Percentiles rank a stretch among this genome's conserved stretches.
These are phyloP conservation scores for Erigeron canadensis DNA, from an alignment of 129 eudicot species.

Conservation along the genomic window DNA sequence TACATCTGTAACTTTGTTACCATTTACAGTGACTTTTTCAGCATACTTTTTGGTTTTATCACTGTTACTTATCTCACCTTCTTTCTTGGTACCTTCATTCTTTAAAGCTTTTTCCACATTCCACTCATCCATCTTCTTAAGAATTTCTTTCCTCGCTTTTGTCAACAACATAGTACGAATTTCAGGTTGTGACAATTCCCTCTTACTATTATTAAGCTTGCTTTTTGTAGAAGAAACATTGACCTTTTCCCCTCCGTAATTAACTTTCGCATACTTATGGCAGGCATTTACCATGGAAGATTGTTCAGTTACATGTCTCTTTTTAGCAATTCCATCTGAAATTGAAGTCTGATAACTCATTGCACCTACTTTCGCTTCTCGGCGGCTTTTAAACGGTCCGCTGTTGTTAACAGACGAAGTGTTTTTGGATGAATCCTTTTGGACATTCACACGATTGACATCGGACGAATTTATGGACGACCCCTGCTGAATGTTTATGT, in stretches of 20 bases:
- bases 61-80: slow-evolving; percentile 11
- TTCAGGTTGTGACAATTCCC: slow-evolving; percentile 40
- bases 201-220: slow-evolving; percentile 19
- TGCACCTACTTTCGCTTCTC: slow-evolving; percentile 25
- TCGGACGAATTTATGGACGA: slow-evolving; percentile 13
- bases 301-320: slow-evolving; percentile 43
- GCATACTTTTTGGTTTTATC: not conserved
- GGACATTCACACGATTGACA: slow-evolving; percentile 17
- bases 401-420: slow-evolving; percentile 9
- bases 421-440: slow-evolving; percentile 19
- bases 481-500: slow-evolving; percentile 21
- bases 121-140: slow-evolving; percentile 43
- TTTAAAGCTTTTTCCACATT: slow-evolving; percentile 12
- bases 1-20: slow-evolving; percentile 20
- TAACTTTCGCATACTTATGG: slow-evolving; percentile 3
- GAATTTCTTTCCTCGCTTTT: slow-evolving; percentile 57
- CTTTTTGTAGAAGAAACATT: slow-evolving; percentile 6
- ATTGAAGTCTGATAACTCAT: slow-evolving; percentile 6
- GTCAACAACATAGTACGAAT: slow-evolving; percentile 44
- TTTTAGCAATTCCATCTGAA: slow-evolving; percentile 28
- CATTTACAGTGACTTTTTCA: slow-evolving; percentile 20
- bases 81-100: slow-evolving; percentile 16
- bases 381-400: slow-evolving; percentile 32
- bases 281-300: slow-evolving; percentile 19
- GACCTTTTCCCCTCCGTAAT: slow-evolving; percentile 22